phyloP scores from a whole-genome alignment of 176 grass and related monocot genomes.

The Pontederia crassipes region DNA sequence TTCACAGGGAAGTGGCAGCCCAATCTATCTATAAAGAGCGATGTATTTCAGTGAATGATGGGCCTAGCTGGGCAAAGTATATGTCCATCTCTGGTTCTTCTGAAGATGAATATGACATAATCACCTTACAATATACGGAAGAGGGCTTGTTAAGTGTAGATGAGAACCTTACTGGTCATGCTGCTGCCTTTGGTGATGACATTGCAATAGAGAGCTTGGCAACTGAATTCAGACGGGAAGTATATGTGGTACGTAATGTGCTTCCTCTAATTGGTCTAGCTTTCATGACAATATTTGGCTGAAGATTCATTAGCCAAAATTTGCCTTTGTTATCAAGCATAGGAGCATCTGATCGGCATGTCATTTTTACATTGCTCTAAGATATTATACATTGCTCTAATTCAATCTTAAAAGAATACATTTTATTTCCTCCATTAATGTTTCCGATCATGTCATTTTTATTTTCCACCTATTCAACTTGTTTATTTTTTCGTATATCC shows the following conservation, averaged over 20 bases:
- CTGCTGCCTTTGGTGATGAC: constrained; percentile 93
- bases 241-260: constrained; percentile 61
- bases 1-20: constrained; percentile 58
- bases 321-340: neutral
- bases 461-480: too few relatives aligned
- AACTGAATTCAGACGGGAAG: constrained; percentile 88
- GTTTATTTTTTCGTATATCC: too few relatives aligned
- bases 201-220: constrained; percentile 90
- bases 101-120: constrained; percentile 82
- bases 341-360: neutral
- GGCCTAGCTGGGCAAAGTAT: constrained; percentile 83
- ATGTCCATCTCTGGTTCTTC: constrained; percentile 83
- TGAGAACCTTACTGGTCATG: constrained; percentile 68
- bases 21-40: constrained; percentile 92
- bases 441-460: too few relatives aligned
- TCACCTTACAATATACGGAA: constrained; percentile 92
- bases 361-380: neutral
- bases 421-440: too few relatives aligned
- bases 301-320: neutral
- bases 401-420: too few relatives aligned
- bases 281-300: neutral
- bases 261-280: neutral
- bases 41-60: constrained; percentile 50
- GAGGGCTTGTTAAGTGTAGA: constrained; percentile 77
- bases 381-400: too few relatives aligned